Evolutionary conservation across 129 eudicot species (phyloP).

Genomic region (Saussurea involucrata): DNA sequence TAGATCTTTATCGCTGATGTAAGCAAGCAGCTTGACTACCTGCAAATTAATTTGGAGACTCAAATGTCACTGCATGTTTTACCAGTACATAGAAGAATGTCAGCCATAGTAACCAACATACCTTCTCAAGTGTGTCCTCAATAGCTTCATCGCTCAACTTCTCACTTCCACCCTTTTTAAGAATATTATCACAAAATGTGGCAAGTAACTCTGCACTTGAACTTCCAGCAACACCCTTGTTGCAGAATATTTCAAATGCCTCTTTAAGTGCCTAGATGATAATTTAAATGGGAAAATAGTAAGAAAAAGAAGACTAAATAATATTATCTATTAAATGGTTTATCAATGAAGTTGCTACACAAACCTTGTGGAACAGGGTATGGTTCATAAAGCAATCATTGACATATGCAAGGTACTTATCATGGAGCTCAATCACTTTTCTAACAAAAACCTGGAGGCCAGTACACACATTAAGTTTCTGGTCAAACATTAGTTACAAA

Average conservation of each 20-base stretch:
- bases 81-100: not conserved
- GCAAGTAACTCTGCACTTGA: constrained; percentile 90
- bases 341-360: constrained; percentile 6
- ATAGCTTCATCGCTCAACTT: constrained; percentile 90
- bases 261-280: constrained; percentile 77
- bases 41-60: constrained; percentile 15
- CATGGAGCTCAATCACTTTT: constrained; percentile 91
- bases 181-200: constrained; percentile 84
- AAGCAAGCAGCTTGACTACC: constrained; percentile 92
- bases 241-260: constrained; percentile 92
- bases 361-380: constrained; percentile 93
- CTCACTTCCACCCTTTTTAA: constrained; percentile 94
- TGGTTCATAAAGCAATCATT: constrained; percentile 76
- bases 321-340: not conserved
- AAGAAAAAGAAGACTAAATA: not conserved
- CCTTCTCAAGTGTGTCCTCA: constrained; percentile 93
- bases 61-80: not conserved
- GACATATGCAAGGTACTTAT: constrained; percentile 82
- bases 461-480: not conserved
- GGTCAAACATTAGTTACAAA: not conserved
- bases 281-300: not conserved
- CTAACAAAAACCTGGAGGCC: constrained; percentile 64
- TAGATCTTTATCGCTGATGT: constrained; percentile 87
- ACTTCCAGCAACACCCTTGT: constrained; percentile 94
- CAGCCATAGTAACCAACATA: constrained; percentile 18